Base-by-base conservation (phyloP, 1,139 yeast species). In the Ogataea hybrid region DNA sequence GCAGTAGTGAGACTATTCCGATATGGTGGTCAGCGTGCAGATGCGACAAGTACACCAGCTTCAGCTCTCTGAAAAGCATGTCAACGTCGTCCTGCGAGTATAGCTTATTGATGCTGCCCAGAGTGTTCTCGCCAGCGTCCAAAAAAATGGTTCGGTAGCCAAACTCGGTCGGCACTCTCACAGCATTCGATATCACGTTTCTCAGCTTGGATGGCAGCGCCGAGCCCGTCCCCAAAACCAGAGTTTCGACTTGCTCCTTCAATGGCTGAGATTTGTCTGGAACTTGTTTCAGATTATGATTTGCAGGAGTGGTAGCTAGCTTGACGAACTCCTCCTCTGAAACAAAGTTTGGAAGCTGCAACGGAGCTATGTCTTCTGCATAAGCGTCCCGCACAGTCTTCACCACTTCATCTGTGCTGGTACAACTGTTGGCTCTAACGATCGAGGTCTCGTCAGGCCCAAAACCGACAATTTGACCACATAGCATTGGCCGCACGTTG, bases 1-100 rank as follows among this genome's bases (percentile, higher is more conserved):
- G 71, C 25, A 92, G 70, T 9, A 92, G 63, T 3, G 90, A 75
- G 6, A 84, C 65, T 4, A 86, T 71, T 1, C 99, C 99, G 35
- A 92, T 66, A 61, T 92, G 97, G 61, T 94, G 99, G 59, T 94
- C 99, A 0, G 98, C 98, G 65, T 94, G 99, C 52, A 92, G 69
- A 67, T 94, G 99, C 53, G 96, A 85, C 43, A 94, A 69, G 56
- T 79, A 86, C 17, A 92, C 68, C 48, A 87, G 50, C 20, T 73
- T 67, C 46, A 90, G 63, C 54, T 89, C 94, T 32, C 65, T 54
- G 32, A 83, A 61, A 17, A 82, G 71, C 28, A 66, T 33, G 58
- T 40, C 54, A 5, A 64, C 38, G 9, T 68, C 70, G 1, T 67
- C 64, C 5, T 70, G 68, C 1, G 83, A 83, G 49, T 80, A 80